Evolutionary conservation across 148 eudicot genomes (phyloP).

Genomic region (Mesembryanthemum crystallinum): DNA sequence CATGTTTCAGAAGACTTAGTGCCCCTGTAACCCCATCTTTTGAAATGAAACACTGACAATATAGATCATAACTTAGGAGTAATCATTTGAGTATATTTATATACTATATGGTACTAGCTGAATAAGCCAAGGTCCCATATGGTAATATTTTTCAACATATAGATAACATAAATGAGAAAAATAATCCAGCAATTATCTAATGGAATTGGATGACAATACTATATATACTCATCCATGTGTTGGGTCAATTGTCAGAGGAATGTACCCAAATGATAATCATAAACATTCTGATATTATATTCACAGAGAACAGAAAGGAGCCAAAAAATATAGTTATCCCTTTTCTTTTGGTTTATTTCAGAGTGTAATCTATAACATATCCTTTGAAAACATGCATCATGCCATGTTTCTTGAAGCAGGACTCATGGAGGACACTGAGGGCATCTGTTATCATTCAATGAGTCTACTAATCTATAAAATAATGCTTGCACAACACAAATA

Average conservation of each 20-base stretch:
- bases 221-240: neutral
- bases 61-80: slow-evolving; percentile 9
- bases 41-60: slow-evolving; percentile 23
- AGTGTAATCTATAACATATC: slow-evolving; percentile 27
- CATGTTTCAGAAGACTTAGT: slow-evolving; percentile 21
- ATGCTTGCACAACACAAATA: neutral
- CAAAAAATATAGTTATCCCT: slow-evolving; percentile 19
- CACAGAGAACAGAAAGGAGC: slow-evolving; percentile 7
- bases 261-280: neutral
- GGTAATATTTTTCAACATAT: slow-evolving; percentile 5
- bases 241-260: slow-evolving; percentile 6
- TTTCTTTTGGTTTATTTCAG: neutral
- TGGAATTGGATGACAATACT: neutral
- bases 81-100: slow-evolving; percentile 6
- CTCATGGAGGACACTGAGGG: slow-evolving; percentile 11
- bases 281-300: slow-evolving; percentile 10
- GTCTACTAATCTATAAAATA: neutral
- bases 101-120: slow-evolving; percentile 1
- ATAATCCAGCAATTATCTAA: neutral
- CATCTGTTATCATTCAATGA: slow-evolving; percentile 20
- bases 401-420: slow-evolving; percentile 24
- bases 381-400: slow-evolving; percentile 22
- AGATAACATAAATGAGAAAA: neutral
- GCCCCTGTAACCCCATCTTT: slow-evolving; percentile 12
- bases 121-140: slow-evolving; percentile 20